Base-by-base conservation (phyloP, 2,329 filamentous ascomycete genomes). In the Macrophomina pseudophaseolina region DNA sequence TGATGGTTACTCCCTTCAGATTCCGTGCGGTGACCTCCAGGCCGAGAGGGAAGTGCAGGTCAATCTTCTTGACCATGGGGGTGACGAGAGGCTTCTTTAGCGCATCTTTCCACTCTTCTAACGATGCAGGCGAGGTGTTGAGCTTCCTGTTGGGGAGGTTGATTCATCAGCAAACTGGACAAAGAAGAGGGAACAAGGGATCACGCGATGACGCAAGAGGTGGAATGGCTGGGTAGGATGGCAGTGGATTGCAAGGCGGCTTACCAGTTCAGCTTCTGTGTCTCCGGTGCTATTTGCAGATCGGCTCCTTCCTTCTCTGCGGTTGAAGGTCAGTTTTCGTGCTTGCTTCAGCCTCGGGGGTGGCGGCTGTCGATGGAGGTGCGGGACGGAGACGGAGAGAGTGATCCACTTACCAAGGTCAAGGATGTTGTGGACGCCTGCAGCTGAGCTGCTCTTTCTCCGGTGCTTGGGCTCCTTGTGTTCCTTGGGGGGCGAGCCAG, bases 1-100 rank as follows among this genome's bases (percentile, higher is more conserved):
- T 97, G 85, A 98, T 94, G 66, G 94, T 98, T 72, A 98, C 93
- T 66, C 94, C 94, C 81, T 94, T 94, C 74, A 94, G 83, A 82
- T 97, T 98, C 75, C 94, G 88, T 76, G 93, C 94, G 38, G 91
- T 92, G 71, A 97, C 91, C 76, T 94, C 90, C 66, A 95, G 87
- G 62, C 94, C 94, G 64, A 96, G 84, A 16, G 92, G 92, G 85
- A 97, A 97, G 81, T 93, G 89, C 54, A 98, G 86, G 81, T 97
- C 93, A 80, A 98, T 94, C 84, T 92, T 94, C 87, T 95, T 97
- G 80, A 98, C 88, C 40, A 91, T 89, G 56, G 94, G 94, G 68
- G 83, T 89, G 73, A 91, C 90, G 72, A 98, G 88, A 69, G 85
- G 83, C 79, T 94, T 89, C 83, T 94, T 94, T 72, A 98, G 88